phyloP scores from a whole-genome alignment of 441 rosid genomes.

The Pelargonium australe region DNA sequence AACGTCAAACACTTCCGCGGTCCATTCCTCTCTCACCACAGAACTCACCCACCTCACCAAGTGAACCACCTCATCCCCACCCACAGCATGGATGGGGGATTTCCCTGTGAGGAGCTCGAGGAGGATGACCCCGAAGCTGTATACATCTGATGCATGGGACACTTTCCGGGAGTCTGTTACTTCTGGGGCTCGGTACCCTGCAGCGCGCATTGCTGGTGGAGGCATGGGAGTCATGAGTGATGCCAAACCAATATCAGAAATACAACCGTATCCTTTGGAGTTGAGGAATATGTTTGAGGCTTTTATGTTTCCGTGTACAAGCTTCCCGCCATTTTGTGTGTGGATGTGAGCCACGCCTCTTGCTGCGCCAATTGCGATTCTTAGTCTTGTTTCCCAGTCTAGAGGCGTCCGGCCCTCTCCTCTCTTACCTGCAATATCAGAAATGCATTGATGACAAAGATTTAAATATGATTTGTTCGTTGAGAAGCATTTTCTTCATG shows the following conservation, averaged over 20 bases:
- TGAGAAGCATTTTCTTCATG: no score
- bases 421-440: slow-evolving; percentile 44
- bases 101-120: slow-evolving; percentile 91
- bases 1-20: slow-evolving; percentile 86
- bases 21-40: slow-evolving; percentile 95
- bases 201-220: slow-evolving; percentile 47
- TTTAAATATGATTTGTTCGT: no score
- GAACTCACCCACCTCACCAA: slow-evolving; percentile 90
- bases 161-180: slow-evolving; percentile 65
- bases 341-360: slow-evolving; percentile 71
- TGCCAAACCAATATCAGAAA: slow-evolving; percentile 70
- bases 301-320: slow-evolving; percentile 80
- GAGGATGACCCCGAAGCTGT: slow-evolving; percentile 71
- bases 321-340: slow-evolving; percentile 49
- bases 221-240: slow-evolving; percentile 57
- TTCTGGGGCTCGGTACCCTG: slow-evolving; percentile 86
- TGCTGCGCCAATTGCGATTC: slow-evolving; percentile 65
- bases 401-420: slow-evolving; percentile 44
- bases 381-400: slow-evolving; percentile 82
- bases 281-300: slow-evolving; percentile 75
- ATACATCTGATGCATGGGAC: slow-evolving; percentile 64
- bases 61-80: slow-evolving; percentile 58
- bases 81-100: slow-evolving; percentile 68
- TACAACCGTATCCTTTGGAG: slow-evolving; percentile 43
- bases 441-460: not conserved